These are phyloP conservation scores for Leccinum broughii DNA, from an alignment of 768 basidiomycete genomes.

Conservation along the genomic window DNA sequence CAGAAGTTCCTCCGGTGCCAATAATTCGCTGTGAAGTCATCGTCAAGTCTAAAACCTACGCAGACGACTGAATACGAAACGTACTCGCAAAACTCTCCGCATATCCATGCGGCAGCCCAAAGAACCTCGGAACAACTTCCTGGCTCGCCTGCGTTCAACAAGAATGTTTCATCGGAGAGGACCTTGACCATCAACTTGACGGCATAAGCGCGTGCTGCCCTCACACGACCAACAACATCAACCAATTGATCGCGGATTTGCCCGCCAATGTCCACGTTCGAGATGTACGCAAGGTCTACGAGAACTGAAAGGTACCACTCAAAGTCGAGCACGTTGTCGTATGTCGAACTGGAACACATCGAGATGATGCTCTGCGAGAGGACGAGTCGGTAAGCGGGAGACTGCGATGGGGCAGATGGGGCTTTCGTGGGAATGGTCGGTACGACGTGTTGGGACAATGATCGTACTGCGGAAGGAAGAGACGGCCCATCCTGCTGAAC, in stretches of 20 bases:
- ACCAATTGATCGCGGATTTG: constrained; percentile 83
- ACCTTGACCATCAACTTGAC: constrained; percentile 83
- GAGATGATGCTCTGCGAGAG: constrained; percentile 68
- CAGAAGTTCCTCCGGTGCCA: constrained; percentile 73
- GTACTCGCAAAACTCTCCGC: constrained; percentile 91
- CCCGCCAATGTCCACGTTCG: constrained; percentile 73
- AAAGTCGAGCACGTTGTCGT: constrained; percentile 88
- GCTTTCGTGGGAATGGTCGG: constrained; percentile 39
- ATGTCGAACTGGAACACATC: constrained; percentile 83
- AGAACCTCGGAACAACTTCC: constrained; percentile 82
- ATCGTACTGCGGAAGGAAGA: constrained; percentile 57
- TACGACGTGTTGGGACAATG: constrained; percentile 53
- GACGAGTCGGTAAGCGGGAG: constrained; percentile 84
- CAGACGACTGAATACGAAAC: constrained; percentile 25
- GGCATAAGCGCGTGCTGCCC: constrained; percentile 71
- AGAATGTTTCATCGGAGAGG: constrained; percentile 73
- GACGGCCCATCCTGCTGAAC: constrained; percentile 56
- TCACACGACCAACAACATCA: constrained; percentile 83
- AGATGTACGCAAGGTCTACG: constrained; percentile 87
- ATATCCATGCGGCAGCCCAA: constrained; percentile 96
- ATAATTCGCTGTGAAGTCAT: constrained; percentile 57
- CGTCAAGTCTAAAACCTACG: constrained; percentile 5
- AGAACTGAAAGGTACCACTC: constrained; percentile 98
- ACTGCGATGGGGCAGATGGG: constrained; percentile 58
- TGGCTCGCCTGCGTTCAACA: constrained; percentile 64